Conservation (phyloP, 768 basidiomycete species). For the Coprinopsis marcescibilis region DNA sequence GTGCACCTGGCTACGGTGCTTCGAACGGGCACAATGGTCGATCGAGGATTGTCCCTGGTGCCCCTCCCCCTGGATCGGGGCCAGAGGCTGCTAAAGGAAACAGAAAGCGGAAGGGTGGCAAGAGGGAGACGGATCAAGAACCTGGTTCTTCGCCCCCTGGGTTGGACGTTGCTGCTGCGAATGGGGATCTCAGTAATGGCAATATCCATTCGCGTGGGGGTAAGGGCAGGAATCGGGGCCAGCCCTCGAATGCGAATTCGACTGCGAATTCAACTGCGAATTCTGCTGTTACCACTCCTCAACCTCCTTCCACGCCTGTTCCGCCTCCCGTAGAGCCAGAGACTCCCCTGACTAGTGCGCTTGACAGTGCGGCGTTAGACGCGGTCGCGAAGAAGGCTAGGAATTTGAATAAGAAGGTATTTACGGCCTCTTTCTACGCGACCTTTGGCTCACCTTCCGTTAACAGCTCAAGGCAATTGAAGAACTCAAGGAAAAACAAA, state of each 20-base stretch:
- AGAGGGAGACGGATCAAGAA: conserved; percentile 13
- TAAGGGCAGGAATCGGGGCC: conserved; percentile 23
- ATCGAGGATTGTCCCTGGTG: conserved; percentile 72
- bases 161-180: conserved; percentile 11
- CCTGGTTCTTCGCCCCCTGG: conserved; percentile 25
- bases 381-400: conserved; percentile 87
- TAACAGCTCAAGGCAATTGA: conserved; percentile 94
- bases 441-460: conserved; percentile 3
- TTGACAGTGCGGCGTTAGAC: conserved; percentile 54
- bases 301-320: conserved; percentile 13
- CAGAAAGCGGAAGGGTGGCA: conserved; percentile 51
- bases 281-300: conserved; percentile 8
- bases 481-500: conserved; percentile 89
- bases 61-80: conserved; percentile 39
- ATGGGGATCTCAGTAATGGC: conserved; percentile 30
- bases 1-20: conserved; percentile 36
- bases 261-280: conserved; percentile 9
- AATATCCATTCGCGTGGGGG: too few relatives aligned
- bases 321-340: conserved; percentile 20
- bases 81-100: conserved; percentile 43
- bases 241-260: conserved; percentile 19
- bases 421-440: conserved; percentile 15
- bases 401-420: conserved; percentile 92
- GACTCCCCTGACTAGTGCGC: conserved; percentile 49
- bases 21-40: conserved; percentile 19